Evolutionary conservation across 345 rosid genomes (phyloP).

Genomic region (Trapa incisa): DNA sequence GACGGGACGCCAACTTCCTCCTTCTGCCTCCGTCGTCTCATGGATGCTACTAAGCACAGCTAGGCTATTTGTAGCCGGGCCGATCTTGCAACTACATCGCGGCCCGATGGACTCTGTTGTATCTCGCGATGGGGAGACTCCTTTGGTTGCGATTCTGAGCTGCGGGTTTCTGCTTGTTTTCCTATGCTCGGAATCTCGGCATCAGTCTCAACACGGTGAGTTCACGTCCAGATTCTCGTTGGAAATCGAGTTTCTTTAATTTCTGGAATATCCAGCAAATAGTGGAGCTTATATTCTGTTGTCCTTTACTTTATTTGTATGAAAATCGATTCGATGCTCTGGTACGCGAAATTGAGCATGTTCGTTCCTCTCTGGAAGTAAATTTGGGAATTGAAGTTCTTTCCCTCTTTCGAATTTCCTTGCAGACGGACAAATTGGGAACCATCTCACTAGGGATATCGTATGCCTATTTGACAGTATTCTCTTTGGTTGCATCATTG

Average conservation of each 20-base stretch:
- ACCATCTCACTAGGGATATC: slow-evolving; percentile 78
- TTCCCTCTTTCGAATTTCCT: background rate
- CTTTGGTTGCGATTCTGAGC: slow-evolving; percentile 49
- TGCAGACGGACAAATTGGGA: slow-evolving; percentile 60
- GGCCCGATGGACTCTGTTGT: slow-evolving; percentile 26
- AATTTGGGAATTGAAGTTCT: background rate
- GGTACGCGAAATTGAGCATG: background rate
- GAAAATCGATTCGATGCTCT: background rate
- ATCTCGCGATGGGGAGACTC: slow-evolving; percentile 43
- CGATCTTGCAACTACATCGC: background rate
- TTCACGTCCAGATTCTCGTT: background rate
- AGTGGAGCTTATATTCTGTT: too few relatives aligned
- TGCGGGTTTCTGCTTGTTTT: slow-evolving; percentile 62
- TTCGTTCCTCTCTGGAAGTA: background rate
- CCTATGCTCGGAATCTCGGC: slow-evolving; percentile 80
- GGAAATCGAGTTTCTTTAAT: background rate
- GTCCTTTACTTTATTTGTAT: too few relatives aligned
- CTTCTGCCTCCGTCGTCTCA: background rate
- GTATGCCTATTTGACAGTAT: slow-evolving; percentile 67
- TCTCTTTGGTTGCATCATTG: slow-evolving; percentile 68
- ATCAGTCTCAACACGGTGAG: slow-evolving; percentile 65
- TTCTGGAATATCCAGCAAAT: background rate
- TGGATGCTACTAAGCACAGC: slow-evolving; percentile 10
- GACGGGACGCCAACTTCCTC: too few relatives aligned
- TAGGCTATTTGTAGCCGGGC: slow-evolving; percentile 7